Evolutionary conservation across 495 filamentous ascomycete species (phyloP).

Genomic region (Lasiosphaeriaceae sp.): DNA sequence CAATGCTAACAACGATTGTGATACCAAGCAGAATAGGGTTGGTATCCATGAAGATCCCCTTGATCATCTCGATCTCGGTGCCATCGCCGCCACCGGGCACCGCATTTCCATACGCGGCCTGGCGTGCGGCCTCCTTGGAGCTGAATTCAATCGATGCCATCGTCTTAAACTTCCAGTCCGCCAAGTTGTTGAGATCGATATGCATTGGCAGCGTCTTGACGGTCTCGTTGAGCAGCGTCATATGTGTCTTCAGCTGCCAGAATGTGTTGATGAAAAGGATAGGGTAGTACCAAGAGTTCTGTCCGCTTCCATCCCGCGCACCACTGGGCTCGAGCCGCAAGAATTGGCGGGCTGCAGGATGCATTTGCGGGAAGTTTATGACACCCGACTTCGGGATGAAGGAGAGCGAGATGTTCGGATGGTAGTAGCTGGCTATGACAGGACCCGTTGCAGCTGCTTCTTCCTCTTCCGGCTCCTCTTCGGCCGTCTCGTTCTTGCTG

Average conservation of each 20-base stretch:
- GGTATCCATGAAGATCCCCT: conserved; percentile 88
- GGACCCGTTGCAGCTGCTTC: conserved; percentile 50
- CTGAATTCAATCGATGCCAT: conserved; percentile 82
- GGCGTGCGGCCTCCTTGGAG: conserved; percentile 71
- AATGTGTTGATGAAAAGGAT: conserved; percentile 91
- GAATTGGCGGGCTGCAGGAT: conserved; percentile 72
- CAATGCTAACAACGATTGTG: conserved; percentile 76
- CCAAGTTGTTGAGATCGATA: conserved; percentile 76
- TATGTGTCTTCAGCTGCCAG: conserved; percentile 90
- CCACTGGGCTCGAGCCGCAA: conserved; percentile 69
- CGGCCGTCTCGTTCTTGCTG: conserved; percentile 46
- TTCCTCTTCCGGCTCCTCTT: conserved; percentile 41
- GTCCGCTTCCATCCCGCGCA: conserved; percentile 72
- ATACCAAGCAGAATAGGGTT: conserved; percentile 86
- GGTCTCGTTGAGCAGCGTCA: conserved; percentile 90
- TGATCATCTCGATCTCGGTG: conserved; percentile 89
- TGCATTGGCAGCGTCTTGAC: conserved; percentile 78
- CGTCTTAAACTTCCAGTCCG: conserved; percentile 88
- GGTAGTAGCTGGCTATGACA: conserved; percentile 80
- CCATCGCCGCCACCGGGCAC: conserved; percentile 55
- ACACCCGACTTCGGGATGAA: conserved; percentile 78
- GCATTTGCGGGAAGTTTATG: conserved; percentile 59
- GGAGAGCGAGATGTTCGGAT: conserved; percentile 88
- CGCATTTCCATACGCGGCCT: conserved; percentile 60
- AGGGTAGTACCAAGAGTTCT: conserved; percentile 95